Evolutionary conservation across 345 rosid genomes (phyloP).

Genomic region (Pugionium dolabratum): DNA sequence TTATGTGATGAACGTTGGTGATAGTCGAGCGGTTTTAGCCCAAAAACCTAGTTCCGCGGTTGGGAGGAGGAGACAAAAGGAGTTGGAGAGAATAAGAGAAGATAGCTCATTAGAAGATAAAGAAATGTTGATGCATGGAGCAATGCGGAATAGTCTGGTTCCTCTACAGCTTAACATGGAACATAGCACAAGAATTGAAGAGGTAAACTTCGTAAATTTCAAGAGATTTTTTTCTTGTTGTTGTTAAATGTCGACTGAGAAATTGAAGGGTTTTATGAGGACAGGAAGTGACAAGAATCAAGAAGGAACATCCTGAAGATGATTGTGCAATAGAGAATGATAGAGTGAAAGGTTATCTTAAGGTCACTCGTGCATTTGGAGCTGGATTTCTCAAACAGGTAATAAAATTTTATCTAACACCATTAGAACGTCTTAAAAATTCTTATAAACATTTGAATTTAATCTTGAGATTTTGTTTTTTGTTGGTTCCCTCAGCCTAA

Average conservation of each 20-base stretch:
- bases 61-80: slow-evolving; percentile 48
- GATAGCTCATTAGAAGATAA: slow-evolving; percentile 26
- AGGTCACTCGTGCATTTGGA: slow-evolving; percentile 94
- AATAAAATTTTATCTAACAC: neutral
- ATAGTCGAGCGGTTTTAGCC: slow-evolving; percentile 80
- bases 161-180: slow-evolving; percentile 81
- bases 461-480: neutral
- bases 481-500: slow-evolving; percentile 53
- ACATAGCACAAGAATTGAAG: slow-evolving; percentile 78
- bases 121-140: slow-evolving; percentile 38
- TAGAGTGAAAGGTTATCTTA: slow-evolving; percentile 88
- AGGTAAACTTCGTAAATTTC: slow-evolving; percentile 45
- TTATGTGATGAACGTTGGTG: slow-evolving; percentile 93
- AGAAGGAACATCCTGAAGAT: slow-evolving; percentile 82
- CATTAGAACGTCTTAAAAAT: no score
- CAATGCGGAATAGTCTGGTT: slow-evolving; percentile 41
- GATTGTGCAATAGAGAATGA: slow-evolving; percentile 67
- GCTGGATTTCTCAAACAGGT: slow-evolving; percentile 97
- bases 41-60: slow-evolving; percentile 46
- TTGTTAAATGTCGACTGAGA: neutral
- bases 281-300: slow-evolving; percentile 85
- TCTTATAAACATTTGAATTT: no score
- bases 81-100: slow-evolving; percentile 47
- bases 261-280: neutral
- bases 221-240: neutral